A percentile compares a stretch with the other conserved stretches of the same genome.
phyloP scores from a whole-genome alignment of 2,329 filamentous ascomycete genomes.

The Ophiostoma pallidulum region DNA sequence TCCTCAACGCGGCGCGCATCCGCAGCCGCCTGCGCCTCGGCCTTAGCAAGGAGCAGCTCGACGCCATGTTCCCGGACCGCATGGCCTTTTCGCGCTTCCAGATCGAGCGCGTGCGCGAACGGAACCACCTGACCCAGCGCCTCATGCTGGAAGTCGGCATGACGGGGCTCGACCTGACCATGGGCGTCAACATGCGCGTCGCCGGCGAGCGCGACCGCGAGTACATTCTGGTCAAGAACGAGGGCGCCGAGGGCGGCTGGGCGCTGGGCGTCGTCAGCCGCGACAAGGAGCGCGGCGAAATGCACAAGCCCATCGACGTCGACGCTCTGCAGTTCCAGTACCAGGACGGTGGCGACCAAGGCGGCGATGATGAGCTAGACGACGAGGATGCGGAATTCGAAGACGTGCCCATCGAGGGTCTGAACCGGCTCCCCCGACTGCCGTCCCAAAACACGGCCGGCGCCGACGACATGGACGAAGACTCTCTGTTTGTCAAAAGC shows the following conservation, averaged over 20 bases:
- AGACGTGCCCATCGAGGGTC: conserved; percentile 81
- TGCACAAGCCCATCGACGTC: conserved; percentile 85
- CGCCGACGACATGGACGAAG: conserved; percentile 33
- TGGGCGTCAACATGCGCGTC: conserved; percentile 61
- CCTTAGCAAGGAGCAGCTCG: conserved; percentile 88
- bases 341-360: conserved; percentile 45
- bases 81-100: conserved; percentile 98
- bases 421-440: conserved; percentile 70
- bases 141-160: conserved; percentile 92
- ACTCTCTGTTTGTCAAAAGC: conserved; percentile 47
- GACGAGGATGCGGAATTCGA: conserved; percentile 72
- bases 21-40: conserved; percentile 89
- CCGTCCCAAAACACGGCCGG: conserved; percentile 20
- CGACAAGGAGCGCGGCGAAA: conserved; percentile 67
- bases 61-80: conserved; percentile 91
- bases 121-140: conserved; percentile 89
- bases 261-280: conserved; percentile 86
- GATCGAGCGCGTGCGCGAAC: conserved; percentile 84
- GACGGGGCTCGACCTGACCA: conserved; percentile 64
- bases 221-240: conserved; percentile 93
- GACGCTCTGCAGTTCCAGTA: conserved; percentile 56
- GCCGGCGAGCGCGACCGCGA: conserved; percentile 83
- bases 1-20: conserved; percentile 84
- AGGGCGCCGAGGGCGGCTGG: conserved; percentile 91
- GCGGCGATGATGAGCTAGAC: conserved; percentile 55